Base-by-base conservation (phyloP, 2,329 filamentous ascomycete species). In the Moelleriella libera region DNA sequence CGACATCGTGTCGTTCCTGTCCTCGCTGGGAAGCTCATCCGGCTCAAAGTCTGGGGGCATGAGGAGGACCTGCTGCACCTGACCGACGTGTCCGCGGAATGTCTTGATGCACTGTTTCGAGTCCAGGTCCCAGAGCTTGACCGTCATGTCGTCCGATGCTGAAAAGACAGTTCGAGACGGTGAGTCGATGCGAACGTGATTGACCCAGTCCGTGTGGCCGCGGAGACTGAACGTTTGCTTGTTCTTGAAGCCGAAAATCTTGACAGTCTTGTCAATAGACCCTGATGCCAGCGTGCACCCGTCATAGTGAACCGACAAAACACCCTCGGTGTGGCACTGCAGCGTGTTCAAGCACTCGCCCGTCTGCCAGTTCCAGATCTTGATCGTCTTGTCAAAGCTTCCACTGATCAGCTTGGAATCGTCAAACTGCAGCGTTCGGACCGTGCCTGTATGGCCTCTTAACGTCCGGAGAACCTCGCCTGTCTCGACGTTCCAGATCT, bases 341-440 rank as follows among this genome's bases (percentile, higher is more conserved):
- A 94, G 81, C 0, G 84, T 94, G 45, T 83, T 85, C 48, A 96
- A 75, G 56, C 87, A 88, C 56, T 88, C 79, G 44, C 92, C 92
- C 0, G 88, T 96, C 51, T 85, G 79, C 88, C 89, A 96, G 60
- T 98, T 94, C 92, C 92, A 98, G 34, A 98, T 80, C 61, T 86
- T 89, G 57, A 98, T 76, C 5, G 83, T 94, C 45, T 80, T 77
- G 63, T 97, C 92, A 48, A 96, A 73, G 59, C 86, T 88, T 46
- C 89, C 92, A 48, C 85, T 94, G 60, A 96, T 89, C 50, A 98
- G 74, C 58, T 94, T 94, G 48, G 78, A 82, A 54, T 94, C 87
- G 58, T 96, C 88, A 58, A 97, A 97, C 60, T 97, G 89, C 39
- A 98, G 72, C 48, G 88, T 86, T 41, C 92, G 79, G 50, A 98